These are phyloP conservation scores for Talaromyces rugulosus DNA, from an alignment of 2,329 filamentous ascomycete genomes.

Conservation along the genomic window DNA sequence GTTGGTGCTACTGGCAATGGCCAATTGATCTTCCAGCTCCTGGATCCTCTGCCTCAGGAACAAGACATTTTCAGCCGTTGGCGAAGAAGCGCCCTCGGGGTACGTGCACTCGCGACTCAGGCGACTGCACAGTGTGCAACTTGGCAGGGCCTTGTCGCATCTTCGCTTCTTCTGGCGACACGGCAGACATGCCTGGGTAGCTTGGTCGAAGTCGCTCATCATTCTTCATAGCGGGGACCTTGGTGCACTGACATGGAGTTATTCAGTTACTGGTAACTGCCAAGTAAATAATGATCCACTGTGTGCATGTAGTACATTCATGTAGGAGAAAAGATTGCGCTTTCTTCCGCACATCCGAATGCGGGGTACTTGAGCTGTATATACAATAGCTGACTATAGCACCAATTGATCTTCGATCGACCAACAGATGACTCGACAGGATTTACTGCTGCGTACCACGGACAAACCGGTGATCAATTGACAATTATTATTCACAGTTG, in stretches of 20 bases:
- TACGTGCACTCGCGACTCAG: constrained; percentile 21
- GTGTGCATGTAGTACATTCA: background rate
- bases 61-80: background rate
- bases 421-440: background rate
- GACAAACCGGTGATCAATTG: no score
- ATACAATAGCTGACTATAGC: no score
- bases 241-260: no score
- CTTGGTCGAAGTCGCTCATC: constrained; percentile 11
- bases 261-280: no score
- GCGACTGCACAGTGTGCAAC: constrained; percentile 45
- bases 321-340: background rate
- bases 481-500: no score
- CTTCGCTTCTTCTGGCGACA: constrained; percentile 50
- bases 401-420: no score
- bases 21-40: background rate
- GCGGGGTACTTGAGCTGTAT: background rate
- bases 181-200: constrained; percentile 41
- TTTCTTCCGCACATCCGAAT: background rate
- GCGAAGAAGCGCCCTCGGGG: constrained; percentile 9
- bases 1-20: background rate
- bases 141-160: constrained; percentile 49
- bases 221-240: background rate
- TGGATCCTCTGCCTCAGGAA: background rate
- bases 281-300: background rate
- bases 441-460: background rate